Percentiles rank a stretch among this genome's conserved stretches.
Evolutionary conservation across 768 basidiomycete species (phyloP).

Genomic region (Lentinula raphanica): DNA sequence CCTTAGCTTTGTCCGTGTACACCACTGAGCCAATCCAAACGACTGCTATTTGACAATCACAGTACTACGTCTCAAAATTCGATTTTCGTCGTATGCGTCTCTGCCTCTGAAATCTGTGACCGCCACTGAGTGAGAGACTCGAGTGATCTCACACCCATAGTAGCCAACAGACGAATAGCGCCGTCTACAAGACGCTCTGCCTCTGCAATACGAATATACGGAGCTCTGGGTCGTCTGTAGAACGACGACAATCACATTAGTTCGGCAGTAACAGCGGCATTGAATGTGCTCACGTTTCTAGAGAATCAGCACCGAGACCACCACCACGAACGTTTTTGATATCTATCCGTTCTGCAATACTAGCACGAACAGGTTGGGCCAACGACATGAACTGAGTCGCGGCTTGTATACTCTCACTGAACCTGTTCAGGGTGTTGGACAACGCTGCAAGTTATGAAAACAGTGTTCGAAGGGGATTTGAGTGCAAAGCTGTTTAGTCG

Average conservation of each 20-base stretch:
- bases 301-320: too few species aligned
- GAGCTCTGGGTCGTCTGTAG: background rate
- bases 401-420: constrained; percentile 82
- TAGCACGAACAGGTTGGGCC: background rate
- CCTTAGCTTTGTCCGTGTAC: too few species aligned
- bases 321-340: background rate
- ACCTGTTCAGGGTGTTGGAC: constrained; percentile 88
- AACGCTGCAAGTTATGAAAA: constrained; percentile 85
- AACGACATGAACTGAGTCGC: constrained; percentile 65
- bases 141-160: background rate
- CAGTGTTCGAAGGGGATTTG: constrained; percentile 41
- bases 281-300: constrained; percentile 50
- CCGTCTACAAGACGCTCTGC: background rate
- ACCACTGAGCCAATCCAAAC: too few species aligned
- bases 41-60: too few species aligned
- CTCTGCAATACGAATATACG: background rate
- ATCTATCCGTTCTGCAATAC: background rate
- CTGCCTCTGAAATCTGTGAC: background rate
- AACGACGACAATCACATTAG: background rate
- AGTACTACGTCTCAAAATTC: too few species aligned
- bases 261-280: constrained; percentile 13
- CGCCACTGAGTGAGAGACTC: background rate
- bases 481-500: constrained; percentile 67
- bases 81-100: background rate
- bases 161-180: background rate